phyloP scores from a whole-genome alignment of 2,329 filamentous ascomycete species.

The Diaporthe sp. region DNA sequence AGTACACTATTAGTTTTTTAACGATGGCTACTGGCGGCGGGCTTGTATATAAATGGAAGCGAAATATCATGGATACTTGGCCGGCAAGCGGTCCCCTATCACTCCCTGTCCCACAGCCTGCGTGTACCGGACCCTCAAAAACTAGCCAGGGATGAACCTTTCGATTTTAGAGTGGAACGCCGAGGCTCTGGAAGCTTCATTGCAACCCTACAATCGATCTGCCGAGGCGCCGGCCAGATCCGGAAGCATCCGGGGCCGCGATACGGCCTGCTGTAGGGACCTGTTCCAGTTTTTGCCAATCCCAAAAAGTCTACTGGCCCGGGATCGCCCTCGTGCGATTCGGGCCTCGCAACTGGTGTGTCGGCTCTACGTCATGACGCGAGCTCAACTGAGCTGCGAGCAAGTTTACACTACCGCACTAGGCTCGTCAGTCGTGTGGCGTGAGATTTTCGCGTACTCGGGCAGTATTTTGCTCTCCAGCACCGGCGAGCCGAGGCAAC shows the following conservation, averaged over 20 bases:
- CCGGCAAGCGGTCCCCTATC: neutral
- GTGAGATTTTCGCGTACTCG: neutral
- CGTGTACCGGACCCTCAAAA: conserved; percentile 30
- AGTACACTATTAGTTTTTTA: neutral
- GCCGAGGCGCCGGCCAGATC: conserved; percentile 30
- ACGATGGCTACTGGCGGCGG: conserved; percentile 6
- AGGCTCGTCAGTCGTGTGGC: neutral
- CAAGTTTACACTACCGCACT: neutral
- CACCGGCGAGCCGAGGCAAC: conserved; percentile 30
- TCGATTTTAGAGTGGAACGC: conserved; percentile 23
- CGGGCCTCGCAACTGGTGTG: neutral
- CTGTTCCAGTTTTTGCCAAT: neutral
- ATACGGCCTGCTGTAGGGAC: neutral
- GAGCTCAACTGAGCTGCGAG: neutral
- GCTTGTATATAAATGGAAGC: conserved; percentile 24
- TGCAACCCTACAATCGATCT: conserved; percentile 14
- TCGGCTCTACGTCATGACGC: conserved; percentile 3
- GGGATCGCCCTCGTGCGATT: neutral
- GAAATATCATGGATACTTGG: neutral
- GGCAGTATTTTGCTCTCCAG: conserved; percentile 12
- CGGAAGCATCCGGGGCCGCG: neutral
- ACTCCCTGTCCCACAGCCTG: neutral
- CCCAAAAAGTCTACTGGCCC: neutral
- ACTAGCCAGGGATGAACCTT: conserved; percentile 11
- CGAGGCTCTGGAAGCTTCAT: conserved; percentile 29